Evolutionary conservation across 108 stramenopile genomes (phyloP), one percentile per base, ranked within the genome.

Genomic region (Cyclotella choctawhatcheeana): DNA sequence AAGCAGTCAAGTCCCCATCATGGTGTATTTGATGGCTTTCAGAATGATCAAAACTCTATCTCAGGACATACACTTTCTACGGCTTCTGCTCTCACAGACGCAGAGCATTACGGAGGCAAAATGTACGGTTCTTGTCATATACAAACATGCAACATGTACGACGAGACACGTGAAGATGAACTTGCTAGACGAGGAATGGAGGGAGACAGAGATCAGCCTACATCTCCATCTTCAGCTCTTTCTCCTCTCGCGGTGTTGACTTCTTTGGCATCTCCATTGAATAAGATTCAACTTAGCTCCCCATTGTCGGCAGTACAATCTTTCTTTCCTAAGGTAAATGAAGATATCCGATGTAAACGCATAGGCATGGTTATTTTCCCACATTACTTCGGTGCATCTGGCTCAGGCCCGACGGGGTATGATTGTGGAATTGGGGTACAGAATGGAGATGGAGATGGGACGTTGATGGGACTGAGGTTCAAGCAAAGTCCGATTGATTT

Each of bases 401-500:
- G 52, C n/a, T 44, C 5, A 37, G 25, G 29, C 22, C 58, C 0
- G 48, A 64, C 34, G 25, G 45, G 27, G 47, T 33, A 64, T 50
- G 26, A 26, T 31, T 31, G 30, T 64, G 64, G 47, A 1, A 22
- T 44, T 35, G 55, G 44, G 20, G 7, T 20, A 31, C 1, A 4
- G 24, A 59, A 52, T 27, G 27, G 30, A 31, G 60, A 44, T 48
- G 45, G 24, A 29, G 30, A 45, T 22, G 58, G 58, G 45, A 72
- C 61, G 0, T 53, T 78, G 64, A 52, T 78, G 22, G 77, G 77
- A 33, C 71, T 78, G 58, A 65, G 47, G 48, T 67, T 78, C 5
- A 48, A 22, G 0, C 77, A 71, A 45, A 44, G 48, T 52, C 47
- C 69, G 22, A 35, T 50, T 51, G 77, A 71, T 45, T 78, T 78